Evolutionary conservation across 2,329 filamentous ascomycete species (phyloP), one percentile per base, ranked within the genome.

Genomic region (Cladophialophora exuberans): DNA sequence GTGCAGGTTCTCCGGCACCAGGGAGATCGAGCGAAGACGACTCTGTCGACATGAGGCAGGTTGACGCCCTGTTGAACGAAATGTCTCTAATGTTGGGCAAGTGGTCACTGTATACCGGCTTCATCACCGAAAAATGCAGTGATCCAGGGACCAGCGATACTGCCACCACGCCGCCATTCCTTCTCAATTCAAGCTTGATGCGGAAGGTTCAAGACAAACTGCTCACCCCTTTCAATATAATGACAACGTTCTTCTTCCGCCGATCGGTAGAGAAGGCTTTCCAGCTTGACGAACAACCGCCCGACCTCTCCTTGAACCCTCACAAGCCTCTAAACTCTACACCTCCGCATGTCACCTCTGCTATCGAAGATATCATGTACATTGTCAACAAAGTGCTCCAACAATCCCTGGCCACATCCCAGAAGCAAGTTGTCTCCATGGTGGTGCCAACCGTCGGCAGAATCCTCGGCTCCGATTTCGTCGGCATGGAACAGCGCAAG

Each of bases 321-420:
- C 86, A 81, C 66, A 88, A 81, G 66, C 79, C 87, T 3, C 78
- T 96, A 38, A 84, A 87, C 48, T 83, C 86, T 54, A 90, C 91
- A 64, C 83, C 90, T 2, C 94, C 94, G 0, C 95, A 90, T 67
- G 96, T 99, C 65, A 93, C 94, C 38, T 91, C 92, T 1, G 92
- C 93, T 0, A 92, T 99, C 6, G 94, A 99, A 75, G 94, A 97
- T 74, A 91, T 97, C 67, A 97, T 99, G 93, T 99, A 97, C 73
- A 97, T 99, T 65, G 89, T 96, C 69, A 96, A 95, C 69, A 87
- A 93, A 46, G 88, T 97, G 28, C 79, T 97, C 6, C 88, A 95
- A 61, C 87, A 93, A 62, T 89, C 90, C 0, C 78, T 97, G 18
- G 87, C 89, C 0, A 97, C 95, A 0, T 90, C 89, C 2, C 92